A percentile compares a stretch with the other conserved stretches of the same genome.
These are phyloP conservation scores for Camellia sinensis DNA, from an alignment of 148 eudicot species.

Conservation along the genomic window DNA sequence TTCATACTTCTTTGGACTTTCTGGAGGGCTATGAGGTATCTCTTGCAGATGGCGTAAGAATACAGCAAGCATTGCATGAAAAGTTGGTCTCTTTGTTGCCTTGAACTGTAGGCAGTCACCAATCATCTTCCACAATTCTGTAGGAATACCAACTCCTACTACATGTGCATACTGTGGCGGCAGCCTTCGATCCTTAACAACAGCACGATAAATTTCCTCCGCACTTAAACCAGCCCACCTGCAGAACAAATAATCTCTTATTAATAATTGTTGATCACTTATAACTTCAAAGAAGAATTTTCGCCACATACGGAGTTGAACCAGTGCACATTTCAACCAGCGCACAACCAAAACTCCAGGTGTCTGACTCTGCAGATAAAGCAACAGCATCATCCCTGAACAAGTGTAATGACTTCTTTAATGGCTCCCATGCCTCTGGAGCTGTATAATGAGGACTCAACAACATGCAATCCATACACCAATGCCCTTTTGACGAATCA, in stretches of 20 bases:
- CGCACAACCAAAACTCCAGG: slow-evolving; percentile 98
- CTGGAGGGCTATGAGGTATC: slow-evolving; percentile 84
- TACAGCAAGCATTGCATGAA: slow-evolving; percentile 74
- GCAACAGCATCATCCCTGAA: slow-evolving; percentile 90
- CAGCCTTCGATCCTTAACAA: slow-evolving; percentile 67
- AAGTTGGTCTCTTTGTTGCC: slow-evolving; percentile 80
- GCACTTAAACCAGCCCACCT: slow-evolving; percentile 91
- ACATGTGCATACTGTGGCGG: slow-evolving; percentile 98
- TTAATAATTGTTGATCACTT: not conserved
- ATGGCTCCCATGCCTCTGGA: slow-evolving; percentile 97
- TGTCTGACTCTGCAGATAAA: slow-evolving; percentile 86
- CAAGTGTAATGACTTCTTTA: slow-evolving; percentile 63
- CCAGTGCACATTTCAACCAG: slow-evolving; percentile 98
- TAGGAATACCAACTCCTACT: slow-evolving; percentile 90
- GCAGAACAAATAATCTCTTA: slow-evolving; percentile 27
- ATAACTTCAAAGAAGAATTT: slow-evolving; percentile 9
- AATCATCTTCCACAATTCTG: slow-evolving; percentile 94
- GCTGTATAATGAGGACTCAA: slow-evolving; percentile 90
- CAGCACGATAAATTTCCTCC: slow-evolving; percentile 83
- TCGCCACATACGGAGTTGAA: slow-evolving; percentile 66
- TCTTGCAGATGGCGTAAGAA: slow-evolving; percentile 88
- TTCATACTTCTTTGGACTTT: slow-evolving; percentile 78
- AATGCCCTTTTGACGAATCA: slow-evolving; percentile 69
- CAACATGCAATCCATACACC: slow-evolving; percentile 94
- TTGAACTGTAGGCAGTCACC: slow-evolving; percentile 91